phyloP scores from a whole-genome alignment of 768 basidiomycete species.

The Tylopilus felleus region DNA sequence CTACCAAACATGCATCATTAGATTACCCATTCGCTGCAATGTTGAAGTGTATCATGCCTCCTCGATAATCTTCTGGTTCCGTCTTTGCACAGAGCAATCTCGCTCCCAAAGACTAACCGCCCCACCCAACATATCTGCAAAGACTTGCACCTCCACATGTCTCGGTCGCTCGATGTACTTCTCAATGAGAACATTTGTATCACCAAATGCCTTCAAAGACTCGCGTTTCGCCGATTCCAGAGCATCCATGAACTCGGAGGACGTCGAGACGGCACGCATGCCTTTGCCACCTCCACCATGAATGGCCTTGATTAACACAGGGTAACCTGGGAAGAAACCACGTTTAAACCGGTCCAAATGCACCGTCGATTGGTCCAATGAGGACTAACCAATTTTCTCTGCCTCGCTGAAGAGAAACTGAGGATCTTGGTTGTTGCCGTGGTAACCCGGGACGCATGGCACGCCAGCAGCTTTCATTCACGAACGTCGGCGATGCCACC shows the following conservation, averaged over 20 bases:
- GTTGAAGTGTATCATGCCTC: constrained; percentile 45
- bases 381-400: constrained; percentile 55
- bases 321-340: constrained; percentile 57
- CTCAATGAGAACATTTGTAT: constrained; percentile 84
- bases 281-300: constrained; percentile 96
- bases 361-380: not conserved
- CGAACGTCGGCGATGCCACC: constrained; percentile 2
- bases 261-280: constrained; percentile 76
- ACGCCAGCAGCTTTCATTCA: constrained; percentile 69
- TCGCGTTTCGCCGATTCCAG: constrained; percentile 87
- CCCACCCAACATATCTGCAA: constrained; percentile 77
- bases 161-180: constrained; percentile 84
- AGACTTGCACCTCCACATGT: constrained; percentile 94
- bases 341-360: not conserved
- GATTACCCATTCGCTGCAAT: not conserved
- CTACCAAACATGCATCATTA: constrained; percentile 33
- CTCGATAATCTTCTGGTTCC: constrained; percentile 96
- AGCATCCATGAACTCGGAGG: constrained; percentile 73
- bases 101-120: constrained; percentile 95
- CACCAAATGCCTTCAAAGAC: constrained; percentile 82
- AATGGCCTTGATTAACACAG: constrained; percentile 94
- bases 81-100: constrained; percentile 86
- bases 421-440: constrained; percentile 77
- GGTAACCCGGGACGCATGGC: constrained; percentile 93
- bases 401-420: constrained; percentile 67